phyloP scores from a whole-genome alignment of 1,139 yeast species.

The Taphrina pruni region DNA sequence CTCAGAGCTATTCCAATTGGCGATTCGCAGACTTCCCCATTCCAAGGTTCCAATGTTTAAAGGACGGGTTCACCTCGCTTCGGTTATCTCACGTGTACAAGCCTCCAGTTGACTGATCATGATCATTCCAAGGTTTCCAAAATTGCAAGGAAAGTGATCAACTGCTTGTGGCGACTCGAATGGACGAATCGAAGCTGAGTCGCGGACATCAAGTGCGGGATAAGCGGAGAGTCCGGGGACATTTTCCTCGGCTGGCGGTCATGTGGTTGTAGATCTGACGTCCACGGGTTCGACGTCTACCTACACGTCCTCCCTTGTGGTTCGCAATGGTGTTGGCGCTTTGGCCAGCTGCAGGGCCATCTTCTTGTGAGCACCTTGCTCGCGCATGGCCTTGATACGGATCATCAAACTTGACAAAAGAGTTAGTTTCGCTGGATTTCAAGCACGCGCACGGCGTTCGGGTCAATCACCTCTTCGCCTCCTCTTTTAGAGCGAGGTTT shows the following conservation, averaged over 20 bases:
- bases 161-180: no score
- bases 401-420: not conserved
- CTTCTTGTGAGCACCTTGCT: not conserved
- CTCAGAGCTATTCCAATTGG: no score
- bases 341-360: not conserved
- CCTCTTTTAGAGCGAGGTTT: constrained; percentile 11
- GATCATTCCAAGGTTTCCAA: no score
- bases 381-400: constrained; percentile 8
- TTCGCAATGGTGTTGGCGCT: not conserved
- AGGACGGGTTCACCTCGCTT: no score
- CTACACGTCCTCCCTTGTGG: not conserved
- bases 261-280: constrained; percentile 1
- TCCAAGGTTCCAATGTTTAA: no score
- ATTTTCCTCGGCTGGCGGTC: constrained; percentile 1
- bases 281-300: not conserved
- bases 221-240: not conserved
- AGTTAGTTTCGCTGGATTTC: not conserved
- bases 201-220: no score
- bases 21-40: no score
- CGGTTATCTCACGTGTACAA: no score
- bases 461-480: constrained; percentile 3
- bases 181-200: no score
- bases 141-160: no score
- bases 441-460: no score
- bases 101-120: no score